These are phyloP conservation scores for Alternaria sp. DNA, from an alignment of 2,329 filamentous ascomycete species.

Conservation along the genomic window DNA sequence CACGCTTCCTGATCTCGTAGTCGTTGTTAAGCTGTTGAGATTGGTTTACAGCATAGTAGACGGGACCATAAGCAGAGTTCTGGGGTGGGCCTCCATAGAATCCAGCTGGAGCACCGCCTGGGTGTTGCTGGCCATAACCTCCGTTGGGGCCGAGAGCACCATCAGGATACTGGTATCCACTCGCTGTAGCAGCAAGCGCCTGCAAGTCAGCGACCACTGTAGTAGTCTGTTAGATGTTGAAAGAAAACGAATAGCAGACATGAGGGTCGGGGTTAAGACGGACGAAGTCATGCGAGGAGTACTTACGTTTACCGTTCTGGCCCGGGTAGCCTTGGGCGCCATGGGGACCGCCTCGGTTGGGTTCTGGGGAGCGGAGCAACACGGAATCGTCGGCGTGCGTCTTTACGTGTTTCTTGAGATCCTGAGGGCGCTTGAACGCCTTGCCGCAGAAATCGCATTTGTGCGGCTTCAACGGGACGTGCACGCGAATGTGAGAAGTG, in stretches of 20 bases:
- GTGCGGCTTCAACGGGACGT: slow-evolving; percentile 98
- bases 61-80: slow-evolving; percentile 68
- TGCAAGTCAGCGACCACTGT: slow-evolving; percentile 58
- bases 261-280: not conserved
- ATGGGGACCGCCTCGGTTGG: slow-evolving; percentile 57
- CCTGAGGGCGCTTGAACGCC: slow-evolving; percentile 98
- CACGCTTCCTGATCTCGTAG: slow-evolving; percentile 79
- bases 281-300: slow-evolving; percentile 14
- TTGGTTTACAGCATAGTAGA: slow-evolving; percentile 78
- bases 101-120: slow-evolving; percentile 56
- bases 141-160: slow-evolving; percentile 48
- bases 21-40: slow-evolving; percentile 72
- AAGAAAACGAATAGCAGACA: slow-evolving; percentile 26
- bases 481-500: slow-evolving; percentile 97
- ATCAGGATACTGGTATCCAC: slow-evolving; percentile 59
- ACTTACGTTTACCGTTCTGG: slow-evolving; percentile 54
- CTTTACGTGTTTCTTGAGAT: slow-evolving; percentile 99
- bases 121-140: slow-evolving; percentile 61
- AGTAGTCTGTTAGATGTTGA: slow-evolving; percentile 47
- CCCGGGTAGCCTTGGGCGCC: slow-evolving; percentile 48
- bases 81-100: slow-evolving; percentile 65
- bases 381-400: slow-evolving; percentile 97
- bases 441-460: slow-evolving; percentile 99
- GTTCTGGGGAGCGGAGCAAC: slow-evolving; percentile 69
- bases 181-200: slow-evolving; percentile 60